Base-by-base conservation (phyloP, 176 grass and related monocot genomes). In the Hyparrhenia diplandra region DNA sequence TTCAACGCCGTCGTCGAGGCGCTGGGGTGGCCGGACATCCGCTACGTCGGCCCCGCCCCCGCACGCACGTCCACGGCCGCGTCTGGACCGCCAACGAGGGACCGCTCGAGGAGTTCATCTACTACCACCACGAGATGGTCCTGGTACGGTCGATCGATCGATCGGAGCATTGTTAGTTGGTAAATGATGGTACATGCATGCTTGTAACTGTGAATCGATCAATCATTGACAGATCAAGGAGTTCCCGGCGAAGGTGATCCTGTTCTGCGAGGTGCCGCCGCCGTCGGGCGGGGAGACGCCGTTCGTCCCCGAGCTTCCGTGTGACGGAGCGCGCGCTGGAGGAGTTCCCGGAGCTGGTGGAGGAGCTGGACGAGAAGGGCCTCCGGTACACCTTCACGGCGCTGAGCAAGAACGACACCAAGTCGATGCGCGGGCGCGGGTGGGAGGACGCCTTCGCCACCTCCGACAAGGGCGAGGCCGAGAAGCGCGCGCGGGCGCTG, bases 111-210 rank as follows among this genome's bases (percentile, higher is more conserved):
- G 78, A 93, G 82, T 86, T 87, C 88, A 82, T 93, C 73, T 93
- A 93, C 88, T 93, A 77, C 91, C 91, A 93, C 75, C 91, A 94
- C 47, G 91, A 93, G 91, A 77, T 87, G 85, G 85, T 85, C 47
- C 82, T 87, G 16, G 80, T 88, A 51, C 8, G n/a, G n/a, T n/a
- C n/a, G n/a, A n/a, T n/a, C n/a, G n/a, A n/a, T n/a, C n/a, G n/a
- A n/a, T n/a, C n/a, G n/a, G n/a, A n/a, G n/a, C n/a, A n/a, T n/a
- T n/a, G n/a, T n/a, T n/a, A n/a, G n/a, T n/a, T n/a, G n/a, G n/a
- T n/a, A n/a, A n/a, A n/a, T n/a, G n/a, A n/a, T n/a, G n/a, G n/a
- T n/a, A n/a, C n/a, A n/a, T n/a, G n/a, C n/a, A n/a, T n/a, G n/a
- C n/a, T n/a, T n/a, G n/a, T n/a, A n/a, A n/a, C n/a, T n/a, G n/a